These are phyloP conservation scores for Dothideomycetes sp. DNA, from an alignment of 2,329 filamentous ascomycete species.

Conservation along the genomic window DNA sequence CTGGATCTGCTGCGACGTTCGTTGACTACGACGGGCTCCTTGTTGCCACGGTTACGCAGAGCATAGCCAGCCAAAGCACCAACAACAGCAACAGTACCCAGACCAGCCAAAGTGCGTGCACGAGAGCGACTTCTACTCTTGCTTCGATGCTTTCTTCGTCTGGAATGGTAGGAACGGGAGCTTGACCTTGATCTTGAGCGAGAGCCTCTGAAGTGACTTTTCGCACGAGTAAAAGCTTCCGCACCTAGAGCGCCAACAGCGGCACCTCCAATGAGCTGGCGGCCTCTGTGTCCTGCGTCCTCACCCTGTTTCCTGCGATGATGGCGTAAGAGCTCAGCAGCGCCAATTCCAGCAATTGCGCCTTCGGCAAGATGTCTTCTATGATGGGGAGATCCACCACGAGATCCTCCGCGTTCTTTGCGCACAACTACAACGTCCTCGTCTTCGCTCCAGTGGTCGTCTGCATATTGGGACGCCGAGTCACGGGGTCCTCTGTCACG, in stretches of 20 bases:
- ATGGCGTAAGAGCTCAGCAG: conserved; percentile 48
- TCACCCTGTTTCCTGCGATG: conserved; percentile 47
- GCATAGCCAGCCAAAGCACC: conserved; percentile 47
- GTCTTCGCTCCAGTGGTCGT: conserved; percentile 83
- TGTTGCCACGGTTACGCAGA: conserved; percentile 37
- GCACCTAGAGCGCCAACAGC: conserved; percentile 51
- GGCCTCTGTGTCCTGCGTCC: conserved; percentile 38
- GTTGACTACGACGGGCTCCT: conserved; percentile 33
- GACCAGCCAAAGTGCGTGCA: conserved; percentile 43
- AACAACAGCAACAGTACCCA: conserved; percentile 49
- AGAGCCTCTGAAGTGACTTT: conserved; percentile 28
- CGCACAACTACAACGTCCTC: conserved; percentile 52
- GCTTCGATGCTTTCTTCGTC: conserved; percentile 17
- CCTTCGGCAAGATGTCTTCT: conserved; percentile 51
- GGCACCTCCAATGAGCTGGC: conserved; percentile 48
- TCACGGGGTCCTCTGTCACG: conserved; percentile 40
- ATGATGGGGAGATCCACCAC: conserved; percentile 31
- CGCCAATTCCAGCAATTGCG: conserved; percentile 48
- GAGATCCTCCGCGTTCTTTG: conserved; percentile 35
- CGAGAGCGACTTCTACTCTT: conserved; percentile 23
- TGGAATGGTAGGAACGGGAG: conserved; percentile 26
- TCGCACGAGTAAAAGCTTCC: conserved; percentile 42
- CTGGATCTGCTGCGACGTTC: conserved; percentile 35
- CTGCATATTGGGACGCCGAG: conserved; percentile 54
- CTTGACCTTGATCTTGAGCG: conserved; percentile 11